Conservation (phyloP, 345 rosid genomes). For the Xanthoceras sorbifolium region DNA sequence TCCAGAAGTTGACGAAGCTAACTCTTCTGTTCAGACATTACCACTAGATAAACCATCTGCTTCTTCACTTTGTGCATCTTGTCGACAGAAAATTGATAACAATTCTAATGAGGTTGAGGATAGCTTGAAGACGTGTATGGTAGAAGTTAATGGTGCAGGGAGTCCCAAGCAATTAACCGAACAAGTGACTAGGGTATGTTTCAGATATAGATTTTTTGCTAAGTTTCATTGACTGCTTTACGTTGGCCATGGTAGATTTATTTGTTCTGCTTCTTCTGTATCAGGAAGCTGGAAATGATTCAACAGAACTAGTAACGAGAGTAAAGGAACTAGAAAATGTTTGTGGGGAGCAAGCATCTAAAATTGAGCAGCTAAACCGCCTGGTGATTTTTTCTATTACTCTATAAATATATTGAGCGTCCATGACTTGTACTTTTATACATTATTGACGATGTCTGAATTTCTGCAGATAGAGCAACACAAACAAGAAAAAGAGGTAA, state of each 20-base stretch:
- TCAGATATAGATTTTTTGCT: not conserved
- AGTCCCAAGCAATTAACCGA: not conserved
- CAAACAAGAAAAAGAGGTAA: conserved; percentile 39
- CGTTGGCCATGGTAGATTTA: not conserved
- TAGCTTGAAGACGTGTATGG: conserved; percentile 57
- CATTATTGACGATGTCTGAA: conserved; percentile 21
- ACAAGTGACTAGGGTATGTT: conserved; percentile 30
- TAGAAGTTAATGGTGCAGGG: conserved; percentile 30
- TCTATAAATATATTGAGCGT: not conserved
- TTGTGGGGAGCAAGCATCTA: conserved; percentile 75
- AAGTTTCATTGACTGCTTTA: not conserved
- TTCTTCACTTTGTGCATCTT: conserved; percentile 62
- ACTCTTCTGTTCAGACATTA: conserved; percentile 45
- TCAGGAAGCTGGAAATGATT: conserved; percentile 48
- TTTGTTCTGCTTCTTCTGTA: conserved; percentile 16
- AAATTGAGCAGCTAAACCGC: conserved; percentile 65
- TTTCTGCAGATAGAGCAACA: conserved; percentile 59
- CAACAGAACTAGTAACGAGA: conserved; percentile 39
- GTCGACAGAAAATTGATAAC: conserved; percentile 51
- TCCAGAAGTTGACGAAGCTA: conserved; percentile 52
- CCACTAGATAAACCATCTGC: conserved; percentile 41
- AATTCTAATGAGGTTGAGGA: conserved; percentile 43
- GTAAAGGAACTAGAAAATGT: conserved; percentile 65
- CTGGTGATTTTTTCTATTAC: conserved; percentile 40
- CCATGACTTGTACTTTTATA: not conserved